These are phyloP conservation scores for Yueomyces sinensis DNA, from an alignment of 805 yeast species.

Conservation along the genomic window DNA sequence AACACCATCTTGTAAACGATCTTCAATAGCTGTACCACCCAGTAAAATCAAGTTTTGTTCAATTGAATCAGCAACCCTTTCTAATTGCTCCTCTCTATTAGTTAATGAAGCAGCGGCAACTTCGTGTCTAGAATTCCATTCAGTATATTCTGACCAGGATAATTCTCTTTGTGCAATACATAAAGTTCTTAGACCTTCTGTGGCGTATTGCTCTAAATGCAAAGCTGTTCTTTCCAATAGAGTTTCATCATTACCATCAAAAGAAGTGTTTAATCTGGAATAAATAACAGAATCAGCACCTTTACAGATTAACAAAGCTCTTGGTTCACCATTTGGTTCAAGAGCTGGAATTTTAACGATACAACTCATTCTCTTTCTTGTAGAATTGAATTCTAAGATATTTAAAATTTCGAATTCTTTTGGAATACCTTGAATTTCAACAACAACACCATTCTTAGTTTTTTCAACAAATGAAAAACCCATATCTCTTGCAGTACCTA, in stretches of 20 bases:
- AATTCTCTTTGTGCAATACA: constrained; percentile 66
- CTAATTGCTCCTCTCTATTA: constrained; percentile 59
- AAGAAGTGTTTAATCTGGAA: constrained; percentile 37
- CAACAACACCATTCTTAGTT: constrained; percentile 54
- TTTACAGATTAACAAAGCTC: constrained; percentile 59
- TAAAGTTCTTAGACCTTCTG: constrained; percentile 71
- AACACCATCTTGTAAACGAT: constrained; percentile 74
- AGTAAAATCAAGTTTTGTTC: constrained; percentile 51
- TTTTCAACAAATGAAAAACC: constrained; percentile 56
- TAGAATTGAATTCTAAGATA: constrained; percentile 65
- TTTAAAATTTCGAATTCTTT: constrained; percentile 63
- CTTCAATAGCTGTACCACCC: constrained; percentile 85
- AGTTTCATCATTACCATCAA: constrained; percentile 28
- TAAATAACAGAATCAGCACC: constrained; percentile 80
- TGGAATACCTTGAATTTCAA: constrained; percentile 55
- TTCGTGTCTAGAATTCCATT: constrained; percentile 52
- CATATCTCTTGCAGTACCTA: constrained; percentile 65
- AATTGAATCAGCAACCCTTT: constrained; percentile 58
- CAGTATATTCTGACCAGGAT: constrained; percentile 44
- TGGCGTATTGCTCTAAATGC: constrained; percentile 66
- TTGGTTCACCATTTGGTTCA: constrained; percentile 34
- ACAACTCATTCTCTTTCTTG: constrained; percentile 81
- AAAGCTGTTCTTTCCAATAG: constrained; percentile 52
- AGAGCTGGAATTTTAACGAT: constrained; percentile 53
- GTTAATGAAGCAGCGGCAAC: constrained; percentile 52